Base-by-base conservation (phyloP, 768 basidiomycete species). In the Chiua virens region DNA sequence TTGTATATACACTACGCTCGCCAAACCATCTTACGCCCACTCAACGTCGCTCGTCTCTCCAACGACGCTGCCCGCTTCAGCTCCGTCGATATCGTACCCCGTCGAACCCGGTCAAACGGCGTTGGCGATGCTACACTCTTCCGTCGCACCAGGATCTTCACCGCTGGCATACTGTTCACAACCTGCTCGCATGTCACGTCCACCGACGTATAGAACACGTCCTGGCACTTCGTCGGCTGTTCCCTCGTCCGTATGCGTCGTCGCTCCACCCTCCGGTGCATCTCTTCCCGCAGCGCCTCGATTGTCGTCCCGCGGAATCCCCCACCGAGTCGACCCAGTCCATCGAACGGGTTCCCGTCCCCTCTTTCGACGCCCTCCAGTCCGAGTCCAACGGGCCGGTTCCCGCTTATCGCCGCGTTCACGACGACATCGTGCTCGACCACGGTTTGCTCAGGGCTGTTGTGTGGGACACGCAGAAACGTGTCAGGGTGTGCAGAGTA, bases 41-140 rank as follows among this genome's bases (percentile, higher is more conserved):
- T 15, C 59, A 62, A 39, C 48, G 57, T 62, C 47, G 49, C 53
- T 22, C 66, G 67, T 17, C 67, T 61, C 13, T 55, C 59, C 39
- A 68, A 15, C 36, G 56, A 66, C 42, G 62, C 64, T 10, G 62
- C 58, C 40, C 66, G 53, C 46, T 65, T 69, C 52, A 68, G 22
- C 51, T 68, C 65, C 0, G 68, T 66, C 28, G 67, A 67, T 13
- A 67, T 59, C 43, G 66, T 69, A 1, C 53, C 42, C 17, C 65
- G 65, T 50, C 64, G 44, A 49, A 47, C 9, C 21, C 10, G 21
- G 35, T 35, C 17, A 52, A 18, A 17, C 3, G 65, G 60, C 17
- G 64, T 68, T 18, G 65, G 66, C 20, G 64, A 64, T 6, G 46
- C 56, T 1, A n/a, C 40, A 10, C 56, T 58, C 17, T 49, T 52